These are phyloP conservation scores for Candida alai DNA, from an alignment of 805 yeast genomes.

Conservation along the genomic window DNA sequence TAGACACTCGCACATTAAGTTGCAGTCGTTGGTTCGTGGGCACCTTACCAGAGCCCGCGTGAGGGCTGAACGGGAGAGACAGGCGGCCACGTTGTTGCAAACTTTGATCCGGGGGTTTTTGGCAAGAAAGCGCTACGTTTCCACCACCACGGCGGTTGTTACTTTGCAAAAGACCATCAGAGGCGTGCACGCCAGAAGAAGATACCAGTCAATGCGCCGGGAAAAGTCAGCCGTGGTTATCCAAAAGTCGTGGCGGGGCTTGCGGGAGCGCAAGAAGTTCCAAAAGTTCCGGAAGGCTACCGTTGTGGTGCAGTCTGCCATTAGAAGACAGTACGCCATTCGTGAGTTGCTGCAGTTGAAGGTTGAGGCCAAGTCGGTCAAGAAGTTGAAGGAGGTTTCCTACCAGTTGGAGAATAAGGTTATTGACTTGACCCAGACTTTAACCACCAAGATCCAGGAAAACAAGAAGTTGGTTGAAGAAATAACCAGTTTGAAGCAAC, in stretches of 20 bases:
- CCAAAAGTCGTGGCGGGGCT: conserved; percentile 74
- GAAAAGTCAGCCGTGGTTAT: conserved; percentile 63
- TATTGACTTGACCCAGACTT: conserved; percentile 86
- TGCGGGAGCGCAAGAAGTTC: conserved; percentile 53
- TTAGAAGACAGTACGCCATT: conserved; percentile 73
- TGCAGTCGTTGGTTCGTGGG: conserved; percentile 69
- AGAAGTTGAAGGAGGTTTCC: conserved; percentile 85
- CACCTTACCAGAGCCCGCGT: conserved; percentile 51
- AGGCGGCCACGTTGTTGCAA: conserved; percentile 71
- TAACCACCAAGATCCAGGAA: conserved; percentile 76
- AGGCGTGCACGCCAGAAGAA: conserved; percentile 53
- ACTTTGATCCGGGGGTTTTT: conserved; percentile 54
- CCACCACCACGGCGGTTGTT: conserved; percentile 35
- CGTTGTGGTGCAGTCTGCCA: conserved; percentile 68
- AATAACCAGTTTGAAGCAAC: conserved; percentile 43
- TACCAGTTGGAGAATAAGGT: conserved; percentile 95
- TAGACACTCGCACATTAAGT: conserved; percentile 47
- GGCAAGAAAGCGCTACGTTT: conserved; percentile 38
- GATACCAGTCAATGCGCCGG: conserved; percentile 46
- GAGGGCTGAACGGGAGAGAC: conserved; percentile 50
- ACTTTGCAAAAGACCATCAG: conserved; percentile 46
- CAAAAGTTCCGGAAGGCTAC: conserved; percentile 49
- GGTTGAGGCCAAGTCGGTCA: conserved; percentile 88
- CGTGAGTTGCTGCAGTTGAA: conserved; percentile 57
- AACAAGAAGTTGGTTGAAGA: conserved; percentile 68